Base-by-base conservation (phyloP, 2,329 filamentous ascomycete species). In the Aspergillus calidoustus region DNA sequence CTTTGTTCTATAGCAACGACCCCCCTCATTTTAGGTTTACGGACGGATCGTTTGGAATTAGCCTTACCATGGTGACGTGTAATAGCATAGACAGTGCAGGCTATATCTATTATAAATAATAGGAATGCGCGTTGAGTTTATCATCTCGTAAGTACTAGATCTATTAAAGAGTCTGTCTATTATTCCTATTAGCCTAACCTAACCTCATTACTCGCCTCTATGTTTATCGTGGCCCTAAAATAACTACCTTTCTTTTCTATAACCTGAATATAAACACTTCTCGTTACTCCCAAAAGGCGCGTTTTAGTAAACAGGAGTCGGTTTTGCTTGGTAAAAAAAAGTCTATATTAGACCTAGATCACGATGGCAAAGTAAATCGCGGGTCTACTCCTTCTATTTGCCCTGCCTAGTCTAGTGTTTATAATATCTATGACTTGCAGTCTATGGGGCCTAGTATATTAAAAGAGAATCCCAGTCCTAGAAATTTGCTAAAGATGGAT, bases 161-260 rank as follows among this genome's bases (percentile, higher is more conserved):
- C 3, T 3, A 11, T 15, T 15, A 6, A 43, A 44, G 11, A 19
- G 30, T 4, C 11, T 44, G 9, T 19, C 7, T 17, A 19, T 30
- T 54, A 30, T 44, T 54, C 15, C 23, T 2, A 11, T 5, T 7
- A n/a, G 13, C 7, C 34, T 44, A 6, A 23, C 34, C 51, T 1
- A 13, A 44, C n/a, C 19, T 31, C 19, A 44, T 54, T 54, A 30
- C 38, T 54, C 8, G 15, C 51, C 51, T n/a, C 22, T 54, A 8
- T 17, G 13, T 44, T 44, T 44, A 54, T 54, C 7, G 50, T n/a
- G 23, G 30, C 28, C 51, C 23, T 11, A 54, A 44, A 54, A 54
- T 54, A 22, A 28, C 22, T 15, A 54, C 51, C 34, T 54, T 54
- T 54, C 51, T 54, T 54, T 54, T n/a, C 11, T 54, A 54, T 17